phyloP scores from a whole-genome alignment of 345 rosid genomes.

The Raphanus sativus region DNA sequence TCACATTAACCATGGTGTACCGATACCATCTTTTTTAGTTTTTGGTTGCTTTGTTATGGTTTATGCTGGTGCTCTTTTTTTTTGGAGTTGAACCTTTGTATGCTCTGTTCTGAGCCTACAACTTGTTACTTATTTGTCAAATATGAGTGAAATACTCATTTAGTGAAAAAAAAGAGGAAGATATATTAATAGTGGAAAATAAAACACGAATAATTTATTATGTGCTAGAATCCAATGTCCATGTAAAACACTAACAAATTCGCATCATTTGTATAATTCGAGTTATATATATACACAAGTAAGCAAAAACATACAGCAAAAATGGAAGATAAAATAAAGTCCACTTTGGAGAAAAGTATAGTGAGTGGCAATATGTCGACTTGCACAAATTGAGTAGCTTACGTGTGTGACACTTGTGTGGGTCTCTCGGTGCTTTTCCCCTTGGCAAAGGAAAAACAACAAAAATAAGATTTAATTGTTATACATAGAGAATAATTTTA shows the following conservation, averaged over 20 bases:
- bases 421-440: neutral
- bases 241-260: neutral
- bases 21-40: neutral
- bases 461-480: neutral
- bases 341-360: constrained; percentile 29
- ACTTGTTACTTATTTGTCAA: neutral
- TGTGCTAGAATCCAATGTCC: constrained; percentile 13
- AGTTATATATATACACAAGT: neutral
- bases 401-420: constrained; percentile 8
- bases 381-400: constrained; percentile 32
- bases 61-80: neutral
- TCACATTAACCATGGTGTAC: neutral
- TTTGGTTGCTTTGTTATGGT: neutral
- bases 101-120: neutral
- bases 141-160: neutral
- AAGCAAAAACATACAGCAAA: neutral
- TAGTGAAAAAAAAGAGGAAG: neutral
- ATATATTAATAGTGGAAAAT: neutral
- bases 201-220: neutral
- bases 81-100: neutral
- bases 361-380: constrained; percentile 36
- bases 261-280: neutral
- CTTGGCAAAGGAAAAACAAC: neutral
- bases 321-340: constrained; percentile 19
- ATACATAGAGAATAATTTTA: too few relatives aligned